These are phyloP conservation scores for Globisporangium viniferum DNA, from an alignment of 352 stramenopile species.

Conservation along the genomic window DNA sequence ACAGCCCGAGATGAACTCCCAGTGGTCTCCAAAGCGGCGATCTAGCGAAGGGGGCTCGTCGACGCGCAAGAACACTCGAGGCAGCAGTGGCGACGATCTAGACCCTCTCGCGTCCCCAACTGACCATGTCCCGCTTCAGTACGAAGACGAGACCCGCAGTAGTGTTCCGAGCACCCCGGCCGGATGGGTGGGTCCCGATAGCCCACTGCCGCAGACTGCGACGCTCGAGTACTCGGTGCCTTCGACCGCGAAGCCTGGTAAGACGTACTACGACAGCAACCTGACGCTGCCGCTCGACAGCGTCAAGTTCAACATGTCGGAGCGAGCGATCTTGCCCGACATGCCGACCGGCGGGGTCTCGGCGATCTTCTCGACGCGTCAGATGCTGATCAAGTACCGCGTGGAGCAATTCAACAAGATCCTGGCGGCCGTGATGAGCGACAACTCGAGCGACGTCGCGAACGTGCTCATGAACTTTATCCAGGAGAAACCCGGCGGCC, in stretches of 20 bases:
- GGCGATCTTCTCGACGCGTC: constrained; percentile 57
- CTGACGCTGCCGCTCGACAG: constrained; percentile 42
- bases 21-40: constrained; percentile 48
- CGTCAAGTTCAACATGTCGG: constrained; percentile 50
- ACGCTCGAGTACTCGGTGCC: constrained; percentile 15
- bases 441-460: constrained; percentile 53
- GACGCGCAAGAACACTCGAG: constrained; percentile 12
- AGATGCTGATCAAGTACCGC: constrained; percentile 58
- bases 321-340: constrained; percentile 46
- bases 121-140: background rate
- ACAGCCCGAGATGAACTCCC: constrained; percentile 35
- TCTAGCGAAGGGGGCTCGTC: constrained; percentile 24
- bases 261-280: constrained; percentile 41
- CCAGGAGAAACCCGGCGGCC: constrained; percentile 64
- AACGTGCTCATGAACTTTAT: constrained; percentile 75
- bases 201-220: background rate
- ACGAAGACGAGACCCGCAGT: background rate
- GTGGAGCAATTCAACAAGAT: constrained; percentile 73
- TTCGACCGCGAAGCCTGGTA: constrained; percentile 7
- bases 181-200: background rate
- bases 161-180: background rate
- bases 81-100: constrained; percentile 14
- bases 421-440: constrained; percentile 62
- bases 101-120: background rate
- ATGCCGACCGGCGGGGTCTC: constrained; percentile 56